Evolutionary conservation across 2,329 filamentous ascomycete species (phyloP).

Genomic region (Botryosphaeria dothidea): DNA sequence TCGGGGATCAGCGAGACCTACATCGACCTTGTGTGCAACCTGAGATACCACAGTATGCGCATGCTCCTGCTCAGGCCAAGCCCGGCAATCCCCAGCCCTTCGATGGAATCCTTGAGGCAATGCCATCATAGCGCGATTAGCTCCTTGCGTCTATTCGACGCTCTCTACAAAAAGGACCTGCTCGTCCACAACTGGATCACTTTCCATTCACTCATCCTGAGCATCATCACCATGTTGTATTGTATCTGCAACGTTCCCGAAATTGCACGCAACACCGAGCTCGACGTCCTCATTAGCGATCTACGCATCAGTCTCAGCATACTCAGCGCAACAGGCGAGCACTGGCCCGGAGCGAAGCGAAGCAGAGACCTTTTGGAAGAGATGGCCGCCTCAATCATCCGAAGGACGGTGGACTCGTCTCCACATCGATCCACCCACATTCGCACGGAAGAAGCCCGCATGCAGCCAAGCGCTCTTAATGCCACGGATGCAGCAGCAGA

Average conservation of each 20-base stretch:
- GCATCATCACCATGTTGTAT: slow-evolving; percentile 53
- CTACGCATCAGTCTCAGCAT: slow-evolving; percentile 48
- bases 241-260: slow-evolving; percentile 50
- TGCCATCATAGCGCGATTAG: slow-evolving; percentile 49
- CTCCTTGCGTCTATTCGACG: slow-evolving; percentile 44
- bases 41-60: slow-evolving; percentile 51
- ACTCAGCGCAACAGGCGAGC: slow-evolving; percentile 53
- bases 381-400: slow-evolving; percentile 22
- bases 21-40: slow-evolving; percentile 38
- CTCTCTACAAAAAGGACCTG: slow-evolving; percentile 48
- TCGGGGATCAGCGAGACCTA: neutral
- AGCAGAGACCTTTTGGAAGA: slow-evolving; percentile 49
- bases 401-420: neutral
- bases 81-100: slow-evolving; percentile 53
- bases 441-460: too few species aligned
- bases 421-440: neutral
- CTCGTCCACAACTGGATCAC: slow-evolving; percentile 52
- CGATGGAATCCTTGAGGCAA: slow-evolving; percentile 38
- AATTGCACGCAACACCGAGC: slow-evolving; percentile 39
- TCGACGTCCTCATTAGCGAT: slow-evolving; percentile 45
- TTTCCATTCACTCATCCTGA: slow-evolving; percentile 52
- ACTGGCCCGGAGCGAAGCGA: slow-evolving; percentile 54
- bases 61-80: slow-evolving; percentile 55
- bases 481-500: too few species aligned
- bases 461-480: too few species aligned